Conservation (phyloP, 1,284 basidiomycete species). For the Leccinum proliferum region DNA sequence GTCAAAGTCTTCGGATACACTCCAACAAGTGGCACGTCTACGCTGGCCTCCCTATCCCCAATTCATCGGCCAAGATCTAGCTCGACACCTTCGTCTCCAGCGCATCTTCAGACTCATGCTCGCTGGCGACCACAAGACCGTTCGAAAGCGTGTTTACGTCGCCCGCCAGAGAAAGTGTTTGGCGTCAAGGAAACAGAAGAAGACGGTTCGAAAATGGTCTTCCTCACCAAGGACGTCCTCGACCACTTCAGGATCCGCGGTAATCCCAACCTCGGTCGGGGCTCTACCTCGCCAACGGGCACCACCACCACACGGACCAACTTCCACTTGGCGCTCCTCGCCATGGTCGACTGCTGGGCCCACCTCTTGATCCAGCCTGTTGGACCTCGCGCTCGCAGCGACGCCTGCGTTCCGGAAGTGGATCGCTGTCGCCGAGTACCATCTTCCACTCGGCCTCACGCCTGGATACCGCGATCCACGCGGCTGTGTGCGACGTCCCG, state of each 20-base stretch:
- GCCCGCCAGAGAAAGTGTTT: constrained; percentile 77
- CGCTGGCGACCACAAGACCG: constrained; percentile 60
- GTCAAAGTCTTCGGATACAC: constrained; percentile 98
- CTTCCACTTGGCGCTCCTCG: no score
- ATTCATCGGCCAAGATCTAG: constrained; percentile 80
- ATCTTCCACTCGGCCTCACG: no score
- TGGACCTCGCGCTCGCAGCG: no score
- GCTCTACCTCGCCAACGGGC: not conserved
- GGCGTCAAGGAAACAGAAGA: constrained; percentile 36
- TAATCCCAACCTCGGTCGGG: constrained; percentile 10
- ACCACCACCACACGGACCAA: no score
- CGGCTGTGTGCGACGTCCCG: no score
- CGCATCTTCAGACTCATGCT: constrained; percentile 95
- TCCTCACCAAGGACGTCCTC: constrained; percentile 83
- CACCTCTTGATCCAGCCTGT: no score
- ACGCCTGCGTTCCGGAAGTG: no score
- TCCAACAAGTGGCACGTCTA: constrained; percentile 99
- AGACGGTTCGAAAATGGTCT: constrained; percentile 53
- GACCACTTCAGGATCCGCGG: constrained; percentile 68
- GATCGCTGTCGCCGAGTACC: no score
- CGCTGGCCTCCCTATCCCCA: constrained; percentile 94
- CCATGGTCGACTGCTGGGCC: no score
- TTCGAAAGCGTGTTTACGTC: constrained; percentile 71
- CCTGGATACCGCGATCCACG: no score
- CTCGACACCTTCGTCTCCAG: constrained; percentile 89